Percentiles rank a stretch among this genome's conserved stretches.
phyloP scores from a whole-genome alignment of 345 rosid genomes.

The Streptanthus diversifolius region DNA sequence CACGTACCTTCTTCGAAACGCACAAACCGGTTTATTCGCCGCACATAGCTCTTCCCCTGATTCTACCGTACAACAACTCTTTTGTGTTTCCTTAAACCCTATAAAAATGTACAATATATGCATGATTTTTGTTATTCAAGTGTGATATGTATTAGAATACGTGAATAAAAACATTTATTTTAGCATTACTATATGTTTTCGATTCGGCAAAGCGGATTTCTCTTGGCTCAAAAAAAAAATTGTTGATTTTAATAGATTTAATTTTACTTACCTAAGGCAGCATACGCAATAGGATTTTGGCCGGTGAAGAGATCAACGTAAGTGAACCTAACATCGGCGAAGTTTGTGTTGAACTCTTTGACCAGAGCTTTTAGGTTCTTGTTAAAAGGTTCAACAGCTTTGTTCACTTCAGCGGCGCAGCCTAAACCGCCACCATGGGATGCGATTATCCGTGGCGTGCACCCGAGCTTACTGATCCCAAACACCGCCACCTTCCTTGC shows the following conservation, averaged over 20 bases:
- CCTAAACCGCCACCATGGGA: constrained; percentile 25
- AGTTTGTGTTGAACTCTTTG: constrained; percentile 26
- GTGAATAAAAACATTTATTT: neutral
- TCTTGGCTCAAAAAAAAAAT: neutral
- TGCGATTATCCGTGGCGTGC: constrained; percentile 33
- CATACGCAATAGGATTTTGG: constrained; percentile 9
- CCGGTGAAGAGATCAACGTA: constrained; percentile 23
- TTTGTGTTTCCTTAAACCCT: constrained; percentile 13
- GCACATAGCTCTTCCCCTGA: constrained; percentile 29
- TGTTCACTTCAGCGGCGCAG: constrained; percentile 30
- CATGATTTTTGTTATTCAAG: neutral
- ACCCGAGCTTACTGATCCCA: constrained; percentile 38
- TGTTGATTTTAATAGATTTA: neutral
- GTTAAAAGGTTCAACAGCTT: constrained; percentile 36
- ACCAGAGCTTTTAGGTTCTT: constrained; percentile 31
- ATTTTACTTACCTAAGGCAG: constrained; percentile 20
- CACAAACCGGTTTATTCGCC: constrained; percentile 12
- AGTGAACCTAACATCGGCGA: constrained; percentile 33
- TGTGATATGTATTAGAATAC: neutral
- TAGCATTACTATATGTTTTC: neutral
- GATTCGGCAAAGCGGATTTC: neutral
- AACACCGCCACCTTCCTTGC: constrained; percentile 43
- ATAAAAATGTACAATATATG: neutral
- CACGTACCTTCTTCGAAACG: constrained; percentile 8
- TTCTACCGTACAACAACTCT: constrained; percentile 31